A percentile compares a stretch with the other conserved stretches of the same genome.
phyloP scores from a whole-genome alignment of 2,329 filamentous ascomycete species.

The Sporothrix variecibatus region DNA sequence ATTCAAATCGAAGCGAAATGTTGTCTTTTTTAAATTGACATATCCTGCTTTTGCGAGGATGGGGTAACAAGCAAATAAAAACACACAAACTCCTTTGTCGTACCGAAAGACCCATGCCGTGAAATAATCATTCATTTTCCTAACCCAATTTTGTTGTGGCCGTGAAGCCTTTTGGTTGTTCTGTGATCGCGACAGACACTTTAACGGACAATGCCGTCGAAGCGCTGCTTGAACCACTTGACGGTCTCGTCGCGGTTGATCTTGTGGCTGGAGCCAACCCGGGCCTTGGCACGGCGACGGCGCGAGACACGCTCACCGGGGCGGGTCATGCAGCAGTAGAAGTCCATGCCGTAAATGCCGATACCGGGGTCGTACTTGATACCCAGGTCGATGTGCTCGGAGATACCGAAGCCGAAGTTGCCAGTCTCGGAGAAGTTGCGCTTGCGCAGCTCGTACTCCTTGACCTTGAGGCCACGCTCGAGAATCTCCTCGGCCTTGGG shows the following conservation, averaged over 20 bases:
- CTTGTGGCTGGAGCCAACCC: conserved; percentile 83
- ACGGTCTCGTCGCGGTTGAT: conserved; percentile 95
- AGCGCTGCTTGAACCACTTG: conserved; percentile 91
- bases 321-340: conserved; percentile 99
- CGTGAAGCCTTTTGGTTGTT: conserved; percentile 19
- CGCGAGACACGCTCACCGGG: conserved; percentile 97
- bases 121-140: conserved; percentile 19
- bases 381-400: conserved; percentile 99
- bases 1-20: conserved; percentile 52
- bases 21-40: conserved; percentile 35
- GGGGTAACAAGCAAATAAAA: conserved; percentile 7
- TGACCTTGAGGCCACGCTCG: conserved; percentile 99
- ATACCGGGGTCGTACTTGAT: conserved; percentile 99
- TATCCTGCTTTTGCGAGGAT: neutral
- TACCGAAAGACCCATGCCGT: conserved; percentile 24
- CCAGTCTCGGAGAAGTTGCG: conserved; percentile 99
- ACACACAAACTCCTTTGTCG: conserved; percentile 22
- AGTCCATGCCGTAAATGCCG: conserved; percentile 99
- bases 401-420: conserved; percentile 99
- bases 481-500: conserved; percentile 98
- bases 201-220: conserved; percentile 99
- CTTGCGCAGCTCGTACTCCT: conserved; percentile 99
- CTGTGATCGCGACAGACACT: conserved; percentile 44
- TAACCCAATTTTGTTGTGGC: conserved; percentile 28
- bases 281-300: conserved; percentile 86